A percentile compares a stretch with the other conserved stretches of the same genome.
Conservation (phyloP, 164 flowering plant species). For the Liquidambar formosana region DNA sequence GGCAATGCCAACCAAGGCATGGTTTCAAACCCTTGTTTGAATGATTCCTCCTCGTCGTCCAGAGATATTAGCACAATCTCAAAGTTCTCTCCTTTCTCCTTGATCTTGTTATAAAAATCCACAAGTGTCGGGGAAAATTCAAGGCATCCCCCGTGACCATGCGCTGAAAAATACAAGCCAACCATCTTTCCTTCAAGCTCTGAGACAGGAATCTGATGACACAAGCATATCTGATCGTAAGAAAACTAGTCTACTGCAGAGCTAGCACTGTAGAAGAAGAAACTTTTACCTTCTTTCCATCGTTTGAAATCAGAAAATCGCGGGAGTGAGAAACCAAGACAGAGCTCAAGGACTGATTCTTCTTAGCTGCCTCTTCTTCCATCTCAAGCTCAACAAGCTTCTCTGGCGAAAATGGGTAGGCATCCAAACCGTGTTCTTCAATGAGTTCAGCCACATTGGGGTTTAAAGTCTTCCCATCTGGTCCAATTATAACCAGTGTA, state of each 20-base stretch:
- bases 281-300: conserved; percentile 40
- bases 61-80: conserved; percentile 51
- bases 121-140: conserved; percentile 35
- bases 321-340: conserved; percentile 42
- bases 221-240: too few relatives aligned
- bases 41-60: conserved; percentile 39
- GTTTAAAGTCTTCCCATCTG: conserved; percentile 55
- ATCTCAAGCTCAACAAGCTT: conserved; percentile 50
- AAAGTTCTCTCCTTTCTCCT: conserved; percentile 41
- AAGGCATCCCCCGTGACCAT: conserved; percentile 9
- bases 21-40: conserved; percentile 24
- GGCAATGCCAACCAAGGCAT: conserved; percentile 56
- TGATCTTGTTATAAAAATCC: conserved; percentile 38
- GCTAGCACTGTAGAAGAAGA: too few relatives aligned
- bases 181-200: conserved; percentile 58
- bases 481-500: conserved; percentile 50
- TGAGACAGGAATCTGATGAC: conserved; percentile 37
- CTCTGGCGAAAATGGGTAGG: conserved; percentile 57
- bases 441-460: conserved; percentile 45
- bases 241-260: too few relatives aligned
- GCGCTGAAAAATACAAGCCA: conserved; percentile 41
- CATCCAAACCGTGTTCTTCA: conserved; percentile 46
- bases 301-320: conserved; percentile 48
- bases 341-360: conserved; percentile 54
- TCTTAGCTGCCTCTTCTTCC: conserved; percentile 44